A percentile compares a stretch with the other conserved stretches of the same genome.
Evolutionary conservation across 2,329 filamentous ascomycete genomes (phyloP).

Genomic region (Trichoderma pleuroti): DNA sequence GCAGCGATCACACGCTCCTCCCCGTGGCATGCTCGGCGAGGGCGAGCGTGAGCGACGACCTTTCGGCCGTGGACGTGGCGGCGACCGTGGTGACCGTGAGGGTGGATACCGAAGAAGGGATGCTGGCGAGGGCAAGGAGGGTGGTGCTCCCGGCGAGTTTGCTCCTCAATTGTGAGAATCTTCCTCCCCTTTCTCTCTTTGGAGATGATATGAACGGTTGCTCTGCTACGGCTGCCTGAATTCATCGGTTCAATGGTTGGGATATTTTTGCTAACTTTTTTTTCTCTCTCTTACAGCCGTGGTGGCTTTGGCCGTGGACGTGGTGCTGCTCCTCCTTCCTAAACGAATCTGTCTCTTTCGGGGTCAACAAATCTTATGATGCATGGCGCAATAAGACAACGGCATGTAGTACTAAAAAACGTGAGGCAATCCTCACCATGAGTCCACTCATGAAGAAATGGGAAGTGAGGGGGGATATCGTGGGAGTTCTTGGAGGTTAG

Average conservation of each 20-base stretch:
- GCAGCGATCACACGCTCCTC: constrained; percentile 96
- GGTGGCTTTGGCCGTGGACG: constrained; percentile 87
- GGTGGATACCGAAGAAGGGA: constrained; percentile 92
- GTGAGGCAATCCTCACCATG: constrained; percentile 41
- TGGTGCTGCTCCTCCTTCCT: constrained; percentile 70
- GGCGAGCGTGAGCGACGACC: constrained; percentile 75
- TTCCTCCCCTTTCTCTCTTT: background rate
- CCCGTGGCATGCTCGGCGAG: constrained; percentile 97
- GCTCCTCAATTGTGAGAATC: constrained; percentile 77
- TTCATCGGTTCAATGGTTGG: background rate
- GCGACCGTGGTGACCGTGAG: constrained; percentile 74
- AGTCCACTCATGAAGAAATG: constrained; percentile 39
- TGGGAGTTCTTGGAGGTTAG: constrained; percentile 46
- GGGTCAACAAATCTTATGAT: constrained; percentile 43
- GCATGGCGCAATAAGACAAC: constrained; percentile 38
- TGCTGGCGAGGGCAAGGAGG: constrained; percentile 83
- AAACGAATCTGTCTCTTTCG: constrained; percentile 43
- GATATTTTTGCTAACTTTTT: constrained; percentile 28
- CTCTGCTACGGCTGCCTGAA: background rate
- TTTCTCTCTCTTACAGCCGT: constrained; percentile 52
- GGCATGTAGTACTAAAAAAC: constrained; percentile 47
- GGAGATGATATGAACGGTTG: background rate
- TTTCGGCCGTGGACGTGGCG: constrained; percentile 75
- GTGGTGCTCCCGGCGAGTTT: constrained; percentile 87
- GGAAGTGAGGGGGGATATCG: constrained; percentile 40